Conservation (phyloP, 257 asterid genomes). For the Nicotiana obtusifolia region DNA sequence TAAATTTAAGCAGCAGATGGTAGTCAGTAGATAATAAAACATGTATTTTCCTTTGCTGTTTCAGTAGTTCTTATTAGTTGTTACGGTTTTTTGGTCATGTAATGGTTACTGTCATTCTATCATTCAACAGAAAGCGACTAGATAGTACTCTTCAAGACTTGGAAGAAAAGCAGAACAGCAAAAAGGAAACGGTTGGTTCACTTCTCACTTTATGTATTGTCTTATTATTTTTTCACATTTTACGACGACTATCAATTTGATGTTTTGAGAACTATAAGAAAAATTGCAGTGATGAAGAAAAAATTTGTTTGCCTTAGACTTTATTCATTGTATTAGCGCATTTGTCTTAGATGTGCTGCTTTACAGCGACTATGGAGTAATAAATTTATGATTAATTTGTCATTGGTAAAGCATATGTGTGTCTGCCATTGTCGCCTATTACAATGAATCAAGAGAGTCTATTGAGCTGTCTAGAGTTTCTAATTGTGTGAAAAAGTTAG, state of each 20-base stretch:
- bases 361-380: not conserved
- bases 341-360: not conserved
- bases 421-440: not conserved
- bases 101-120: not conserved
- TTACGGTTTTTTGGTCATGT: conserved; percentile 1
- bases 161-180: conserved; percentile 89
- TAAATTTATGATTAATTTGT: not conserved
- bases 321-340: not conserved
- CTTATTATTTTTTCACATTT: not conserved
- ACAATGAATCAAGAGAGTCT: not conserved
- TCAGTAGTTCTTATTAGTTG: not conserved
- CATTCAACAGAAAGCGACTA: conserved; percentile 66
- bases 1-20: not conserved
- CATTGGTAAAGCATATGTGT: not conserved
- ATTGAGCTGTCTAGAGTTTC: not conserved
- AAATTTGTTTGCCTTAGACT: not conserved
- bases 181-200: conserved; percentile 78
- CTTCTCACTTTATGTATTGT: conserved; percentile 2
- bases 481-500: not conserved
- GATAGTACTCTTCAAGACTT: conserved; percentile 82
- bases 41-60: not conserved
- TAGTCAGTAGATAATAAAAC: not conserved
- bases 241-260: not conserved
- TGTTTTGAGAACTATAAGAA: not conserved
- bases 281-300: not conserved